Evolutionary conservation across 768 basidiomycete genomes (phyloP), one percentile per base, ranked within the genome.

Genomic region (Dioszegia aurantiaca): DNA sequence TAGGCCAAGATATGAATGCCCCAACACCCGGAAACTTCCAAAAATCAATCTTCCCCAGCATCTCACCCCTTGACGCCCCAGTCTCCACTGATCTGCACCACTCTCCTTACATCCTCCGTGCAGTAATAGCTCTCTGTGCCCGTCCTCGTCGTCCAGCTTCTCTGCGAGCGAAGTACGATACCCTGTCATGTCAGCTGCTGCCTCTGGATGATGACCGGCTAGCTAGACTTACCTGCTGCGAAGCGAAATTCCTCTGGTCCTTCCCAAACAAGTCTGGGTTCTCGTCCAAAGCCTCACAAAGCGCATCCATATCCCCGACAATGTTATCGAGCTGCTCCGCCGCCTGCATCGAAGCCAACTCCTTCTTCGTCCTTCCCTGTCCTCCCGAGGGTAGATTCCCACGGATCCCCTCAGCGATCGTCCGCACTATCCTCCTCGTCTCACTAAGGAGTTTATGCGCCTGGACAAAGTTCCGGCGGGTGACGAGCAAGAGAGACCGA

Each of bases 161-260:
- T 91, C 75, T 99, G 95, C 70, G 93, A 89, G 24, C 94, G 83
- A 12, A 99, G 80, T 56, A 98, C 90, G 86, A 95, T 93, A 17
- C 94, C 94, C 89, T 94, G 63, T 37, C 19, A 3, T 3, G 36
- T 57, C 28, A 37, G 37, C 40, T 45, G 5, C n/a, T 4, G 8
- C 28, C 55, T 28, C 14, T 17, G 2, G 11, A 4, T 12, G 4
- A n/a, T 12, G 2, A 5, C 4, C 27, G 11, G 37, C 16, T 4
- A 10, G 4, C 10, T 23, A 4, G 31, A 54, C 65, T 62, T 62
- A 90, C 90, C 85, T 95, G 95, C 75, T 99, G 95, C 56, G 95
- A 93, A 55, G 90, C 92, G 77, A 91, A 92, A 77, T 95, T 95
- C 56, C 93, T 82, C 71, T 92, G 88, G 76, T 93, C 90, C 71